These are phyloP conservation scores for Linum tenue DNA, from an alignment of 345 rosid species.

Conservation along the genomic window DNA sequence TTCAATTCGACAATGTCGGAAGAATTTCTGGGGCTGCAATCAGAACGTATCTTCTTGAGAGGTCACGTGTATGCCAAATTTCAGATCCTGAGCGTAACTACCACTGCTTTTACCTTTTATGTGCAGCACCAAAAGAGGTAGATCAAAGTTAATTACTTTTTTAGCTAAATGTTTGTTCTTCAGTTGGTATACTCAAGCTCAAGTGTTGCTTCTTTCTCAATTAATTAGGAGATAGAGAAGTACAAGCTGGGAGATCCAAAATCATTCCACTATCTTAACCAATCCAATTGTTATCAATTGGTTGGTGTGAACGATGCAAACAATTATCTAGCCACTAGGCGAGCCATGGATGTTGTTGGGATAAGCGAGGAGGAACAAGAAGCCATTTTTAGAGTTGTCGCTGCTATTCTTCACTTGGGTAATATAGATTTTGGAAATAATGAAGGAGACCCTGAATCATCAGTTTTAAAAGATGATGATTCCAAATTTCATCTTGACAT, in stretches of 20 bases:
- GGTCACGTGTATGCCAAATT: conserved; percentile 94
- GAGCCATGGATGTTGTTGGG: conserved; percentile 86
- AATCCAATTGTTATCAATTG: conserved; percentile 72
- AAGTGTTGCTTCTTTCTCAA: conserved; percentile 17
- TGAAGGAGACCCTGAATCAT: conserved; percentile 59
- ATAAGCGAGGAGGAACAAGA: conserved; percentile 73
- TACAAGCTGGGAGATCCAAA: conserved; percentile 74
- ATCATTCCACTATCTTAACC: conserved; percentile 91
- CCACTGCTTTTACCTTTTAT: conserved; percentile 88
- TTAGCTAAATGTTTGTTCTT: conserved; percentile 11
- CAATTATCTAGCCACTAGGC: conserved; percentile 67
- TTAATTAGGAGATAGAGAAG: conserved; percentile 54
- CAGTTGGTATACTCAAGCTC: conserved; percentile 12
- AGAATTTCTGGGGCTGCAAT: conserved; percentile 93
- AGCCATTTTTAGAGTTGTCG: conserved; percentile 72
- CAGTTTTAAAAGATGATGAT: conserved; percentile 48
- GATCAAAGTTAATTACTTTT: neutral
- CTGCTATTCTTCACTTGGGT: conserved; percentile 92
- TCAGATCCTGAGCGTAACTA: conserved; percentile 89
- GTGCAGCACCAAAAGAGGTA: conserved; percentile 83
- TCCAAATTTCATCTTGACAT: conserved; percentile 68
- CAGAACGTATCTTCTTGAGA: conserved; percentile 88
- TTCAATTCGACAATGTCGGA: conserved; percentile 73
- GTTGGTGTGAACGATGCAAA: conserved; percentile 64
- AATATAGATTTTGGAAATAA: conserved; percentile 50